phyloP scores from a whole-genome alignment of 2,329 filamentous ascomycete genomes.

The Colletotrichum aenigma region DNA sequence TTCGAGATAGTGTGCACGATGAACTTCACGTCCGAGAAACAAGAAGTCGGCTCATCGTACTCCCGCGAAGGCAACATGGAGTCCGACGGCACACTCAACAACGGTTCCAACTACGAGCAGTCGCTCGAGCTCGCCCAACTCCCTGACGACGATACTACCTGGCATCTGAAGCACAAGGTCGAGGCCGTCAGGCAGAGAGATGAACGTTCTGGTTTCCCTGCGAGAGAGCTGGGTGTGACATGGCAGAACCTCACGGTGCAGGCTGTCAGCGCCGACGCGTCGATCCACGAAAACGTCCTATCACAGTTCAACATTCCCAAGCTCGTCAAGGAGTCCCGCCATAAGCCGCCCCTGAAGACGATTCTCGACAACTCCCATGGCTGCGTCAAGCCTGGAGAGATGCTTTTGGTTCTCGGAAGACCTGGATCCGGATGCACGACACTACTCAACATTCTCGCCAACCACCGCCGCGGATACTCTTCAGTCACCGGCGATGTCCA shows the following conservation, averaged over 20 bases:
- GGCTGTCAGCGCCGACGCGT: conserved; percentile 64
- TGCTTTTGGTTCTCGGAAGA: conserved; percentile 72
- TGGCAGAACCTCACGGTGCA: conserved; percentile 69
- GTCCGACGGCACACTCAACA: conserved; percentile 14
- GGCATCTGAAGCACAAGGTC: conserved; percentile 54
- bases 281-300: conserved; percentile 68
- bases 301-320: conserved; percentile 62
- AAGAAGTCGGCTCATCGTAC: background rate
- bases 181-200: conserved; percentile 46
- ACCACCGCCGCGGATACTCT: conserved; percentile 64
- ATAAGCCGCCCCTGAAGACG: conserved; percentile 64
- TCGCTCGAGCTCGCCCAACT: background rate
- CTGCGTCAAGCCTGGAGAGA: conserved; percentile 74
- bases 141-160: conserved; percentile 26
- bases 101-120: conserved; percentile 15
- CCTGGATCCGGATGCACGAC: conserved; percentile 75
- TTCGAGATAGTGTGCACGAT: background rate
- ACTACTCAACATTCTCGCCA: conserved; percentile 71
- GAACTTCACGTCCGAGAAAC: background rate
- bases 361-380: conserved; percentile 70
- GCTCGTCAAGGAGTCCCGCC: conserved; percentile 54
- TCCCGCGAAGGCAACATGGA: conserved; percentile 11
- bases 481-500: conserved; percentile 62
- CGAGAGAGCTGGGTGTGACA: conserved; percentile 63
- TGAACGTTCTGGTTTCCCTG: conserved; percentile 47